These are phyloP conservation scores for Neurospora intermedia DNA, from an alignment of 495 filamentous ascomycete genomes.

Conservation along the genomic window DNA sequence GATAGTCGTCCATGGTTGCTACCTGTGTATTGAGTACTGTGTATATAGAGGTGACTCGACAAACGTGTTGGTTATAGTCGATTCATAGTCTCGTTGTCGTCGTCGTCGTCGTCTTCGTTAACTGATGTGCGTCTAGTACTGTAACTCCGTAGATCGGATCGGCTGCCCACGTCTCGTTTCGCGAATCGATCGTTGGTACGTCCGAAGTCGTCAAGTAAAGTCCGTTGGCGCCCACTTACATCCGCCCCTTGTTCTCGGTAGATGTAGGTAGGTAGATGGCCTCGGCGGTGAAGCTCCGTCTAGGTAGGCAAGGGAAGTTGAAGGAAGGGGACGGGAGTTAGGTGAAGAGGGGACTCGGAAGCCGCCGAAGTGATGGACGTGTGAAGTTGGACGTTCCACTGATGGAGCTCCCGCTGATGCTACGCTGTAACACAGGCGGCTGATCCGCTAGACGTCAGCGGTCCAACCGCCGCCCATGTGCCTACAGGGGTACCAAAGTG, in stretches of 20 bases:
- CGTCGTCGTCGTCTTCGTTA: neutral
- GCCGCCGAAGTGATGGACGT: neutral
- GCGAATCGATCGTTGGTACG: neutral
- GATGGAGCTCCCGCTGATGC: neutral
- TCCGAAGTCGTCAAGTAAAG: neutral
- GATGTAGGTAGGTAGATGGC: neutral
- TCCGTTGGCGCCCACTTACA: neutral
- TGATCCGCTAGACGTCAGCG: neutral
- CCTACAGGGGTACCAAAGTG: neutral
- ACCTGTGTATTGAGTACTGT: neutral
- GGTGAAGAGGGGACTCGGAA: neutral
- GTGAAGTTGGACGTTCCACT: neutral
- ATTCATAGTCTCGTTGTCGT: neutral
- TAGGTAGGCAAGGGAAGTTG: neutral
- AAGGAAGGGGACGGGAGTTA: neutral
- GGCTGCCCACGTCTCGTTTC: neutral
- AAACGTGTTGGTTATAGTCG: neutral
- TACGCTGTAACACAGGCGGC: neutral
- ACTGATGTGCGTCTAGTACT: neutral
- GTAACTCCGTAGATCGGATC: neutral
- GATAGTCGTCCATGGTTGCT: constrained; percentile 72
- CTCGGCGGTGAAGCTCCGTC: neutral
- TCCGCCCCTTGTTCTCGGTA: neutral
- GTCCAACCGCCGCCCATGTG: neutral
- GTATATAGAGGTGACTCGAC: neutral